phyloP scores from a whole-genome alignment of 352 stramenopile genomes.

The Plasmopara viticola region DNA sequence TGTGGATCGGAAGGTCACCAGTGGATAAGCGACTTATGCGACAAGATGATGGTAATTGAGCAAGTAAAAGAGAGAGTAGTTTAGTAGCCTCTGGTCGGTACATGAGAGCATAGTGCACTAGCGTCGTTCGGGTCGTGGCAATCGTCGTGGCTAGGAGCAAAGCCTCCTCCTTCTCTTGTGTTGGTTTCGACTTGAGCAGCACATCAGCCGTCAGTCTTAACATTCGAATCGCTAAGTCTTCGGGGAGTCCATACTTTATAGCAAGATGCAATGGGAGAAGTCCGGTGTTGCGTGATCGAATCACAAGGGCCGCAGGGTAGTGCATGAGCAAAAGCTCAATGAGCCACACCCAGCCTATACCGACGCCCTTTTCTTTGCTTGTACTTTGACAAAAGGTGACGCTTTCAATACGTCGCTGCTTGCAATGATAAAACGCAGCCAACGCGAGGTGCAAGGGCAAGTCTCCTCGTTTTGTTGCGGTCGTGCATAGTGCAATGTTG shows the following conservation, averaged over 20 bases:
- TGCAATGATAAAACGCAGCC: conserved; percentile 28
- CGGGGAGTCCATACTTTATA: conserved; percentile 35
- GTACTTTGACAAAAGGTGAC: background rate
- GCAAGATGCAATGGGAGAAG: conserved; percentile 38
- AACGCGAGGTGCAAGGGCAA: conserved; percentile 49
- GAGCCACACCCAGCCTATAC: conserved; percentile 28
- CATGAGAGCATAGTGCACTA: conserved; percentile 55
- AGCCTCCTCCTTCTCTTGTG: background rate
- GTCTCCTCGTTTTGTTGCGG: conserved; percentile 34
- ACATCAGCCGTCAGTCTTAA: conserved; percentile 12
- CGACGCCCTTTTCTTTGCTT: background rate
- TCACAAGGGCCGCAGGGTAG: conserved; percentile 18
- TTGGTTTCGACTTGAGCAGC: background rate
- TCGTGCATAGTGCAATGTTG: conserved; percentile 19
- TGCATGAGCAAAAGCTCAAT: conserved; percentile 14
- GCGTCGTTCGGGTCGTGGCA: conserved; percentile 29
- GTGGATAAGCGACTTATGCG: conserved; percentile 18
- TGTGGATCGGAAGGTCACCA: conserved; percentile 43
- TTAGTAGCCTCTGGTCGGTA: conserved; percentile 25
- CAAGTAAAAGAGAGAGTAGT: conserved; percentile 32
- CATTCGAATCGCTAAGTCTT: conserved; percentile 12
- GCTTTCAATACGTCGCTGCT: conserved; percentile 8
- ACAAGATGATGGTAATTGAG: conserved; percentile 24
- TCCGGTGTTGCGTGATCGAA: conserved; percentile 18
- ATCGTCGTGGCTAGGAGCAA: conserved; percentile 28